phyloP scores from a whole-genome alignment of 441 rosid species.

The Pelargonium myrrhifolium region DNA sequence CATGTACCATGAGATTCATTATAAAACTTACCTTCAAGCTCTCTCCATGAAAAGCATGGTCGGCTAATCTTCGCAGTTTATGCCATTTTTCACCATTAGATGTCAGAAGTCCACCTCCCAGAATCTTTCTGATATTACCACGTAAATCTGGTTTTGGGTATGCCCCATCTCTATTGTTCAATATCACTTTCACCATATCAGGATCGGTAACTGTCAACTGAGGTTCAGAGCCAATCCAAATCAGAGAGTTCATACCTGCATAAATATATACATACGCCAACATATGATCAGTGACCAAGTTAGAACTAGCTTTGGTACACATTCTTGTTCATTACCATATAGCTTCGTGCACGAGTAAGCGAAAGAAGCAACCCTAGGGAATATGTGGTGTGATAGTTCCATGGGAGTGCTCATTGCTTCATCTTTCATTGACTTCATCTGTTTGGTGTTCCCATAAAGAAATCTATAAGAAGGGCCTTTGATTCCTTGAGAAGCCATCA shows the following conservation, averaged over 20 bases:
- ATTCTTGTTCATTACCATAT: too few relatives aligned
- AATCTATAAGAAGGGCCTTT: conserved; percentile 34
- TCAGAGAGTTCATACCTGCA: conserved; percentile 29
- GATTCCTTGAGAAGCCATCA: conserved; percentile 29
- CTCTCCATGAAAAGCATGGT: conserved; percentile 29
- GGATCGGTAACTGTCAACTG: conserved; percentile 26
- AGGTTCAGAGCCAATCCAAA: conserved; percentile 27
- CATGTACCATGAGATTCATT: neutral
- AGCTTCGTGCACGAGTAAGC: conserved; percentile 19
- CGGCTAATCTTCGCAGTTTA: conserved; percentile 33
- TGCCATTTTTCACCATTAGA: conserved; percentile 32
- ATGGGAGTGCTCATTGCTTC: conserved; percentile 25
- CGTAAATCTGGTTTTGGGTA: conserved; percentile 11
- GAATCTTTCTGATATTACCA: conserved; percentile 10
- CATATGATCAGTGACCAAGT: neutral
- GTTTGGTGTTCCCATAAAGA: conserved; percentile 30
- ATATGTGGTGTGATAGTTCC: conserved; percentile 26
- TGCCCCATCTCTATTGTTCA: conserved; percentile 17
- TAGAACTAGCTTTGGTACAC: neutral
- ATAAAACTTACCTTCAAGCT: conserved; percentile 25
- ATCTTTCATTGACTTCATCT: conserved; percentile 20
- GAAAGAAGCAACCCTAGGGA: conserved; percentile 26
- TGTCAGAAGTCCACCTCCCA: conserved; percentile 29
- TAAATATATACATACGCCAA: neutral
- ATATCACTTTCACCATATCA: conserved; percentile 23